These are phyloP conservation scores for Pyrenophora graminea DNA, from an alignment of 2,329 filamentous ascomycete species.

Conservation along the genomic window DNA sequence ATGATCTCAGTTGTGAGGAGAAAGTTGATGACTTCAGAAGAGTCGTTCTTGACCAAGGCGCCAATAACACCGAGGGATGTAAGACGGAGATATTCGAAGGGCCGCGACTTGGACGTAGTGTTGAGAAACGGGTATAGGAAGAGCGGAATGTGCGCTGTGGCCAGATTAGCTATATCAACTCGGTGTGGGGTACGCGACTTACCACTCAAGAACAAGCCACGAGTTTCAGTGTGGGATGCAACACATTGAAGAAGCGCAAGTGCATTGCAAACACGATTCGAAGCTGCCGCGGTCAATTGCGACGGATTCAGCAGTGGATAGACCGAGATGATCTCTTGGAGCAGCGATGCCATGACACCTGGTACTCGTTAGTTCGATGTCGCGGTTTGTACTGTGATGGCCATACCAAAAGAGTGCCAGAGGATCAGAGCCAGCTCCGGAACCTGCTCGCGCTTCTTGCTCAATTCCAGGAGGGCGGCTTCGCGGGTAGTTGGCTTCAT, in stretches of 20 bases:
- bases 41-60: conserved; percentile 97
- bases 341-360: conserved; percentile 97
- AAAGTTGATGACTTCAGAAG: conserved; percentile 98
- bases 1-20: conserved; percentile 98
- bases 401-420: conserved; percentile 94
- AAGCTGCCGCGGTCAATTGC: conserved; percentile 94
- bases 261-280: conserved; percentile 96
- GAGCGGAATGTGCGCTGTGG: conserved; percentile 86
- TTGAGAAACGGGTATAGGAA: conserved; percentile 99
- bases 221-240: conserved; percentile 94
- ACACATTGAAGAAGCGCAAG: conserved; percentile 95
- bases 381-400: too few species aligned
- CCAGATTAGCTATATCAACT: conserved; percentile 17
- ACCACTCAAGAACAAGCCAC: conserved; percentile 93
- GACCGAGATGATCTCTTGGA: conserved; percentile 98
- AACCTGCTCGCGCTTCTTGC: conserved; percentile 98
- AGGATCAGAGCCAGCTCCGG: conserved; percentile 93
- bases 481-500: conserved; percentile 86
- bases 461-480: conserved; percentile 88
- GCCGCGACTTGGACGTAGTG: conserved; percentile 95
- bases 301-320: conserved; percentile 96
- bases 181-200: background rate
- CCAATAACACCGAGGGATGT: conserved; percentile 97
- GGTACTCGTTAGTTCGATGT: conserved; percentile 22
- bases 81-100: conserved; percentile 94